Percentiles rank a stretch among this genome's conserved stretches.
phyloP scores from a whole-genome alignment of 768 basidiomycete genomes.

The Candolleomyces aberdarensis region DNA sequence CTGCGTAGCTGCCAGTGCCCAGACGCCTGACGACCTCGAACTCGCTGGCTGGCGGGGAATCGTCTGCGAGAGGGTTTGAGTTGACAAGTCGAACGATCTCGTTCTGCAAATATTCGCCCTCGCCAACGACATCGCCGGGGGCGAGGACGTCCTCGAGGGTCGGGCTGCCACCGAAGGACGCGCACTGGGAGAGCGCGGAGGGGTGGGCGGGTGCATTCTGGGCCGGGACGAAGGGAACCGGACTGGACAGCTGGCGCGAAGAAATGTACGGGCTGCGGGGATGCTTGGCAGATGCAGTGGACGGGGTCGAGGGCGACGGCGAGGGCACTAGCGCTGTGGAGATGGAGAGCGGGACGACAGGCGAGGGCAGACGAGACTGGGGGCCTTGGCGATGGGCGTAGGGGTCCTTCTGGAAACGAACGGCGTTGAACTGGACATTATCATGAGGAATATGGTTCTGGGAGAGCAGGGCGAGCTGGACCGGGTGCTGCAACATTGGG shows the following conservation, averaged over 20 bases:
- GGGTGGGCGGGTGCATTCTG: conserved; percentile 21
- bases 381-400: conserved; percentile 25
- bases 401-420: conserved; percentile 38
- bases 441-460: conserved; percentile 25
- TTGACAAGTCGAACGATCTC: conserved; percentile 60
- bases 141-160: conserved; percentile 59
- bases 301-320: conserved; percentile 32
- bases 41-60: conserved; percentile 51
- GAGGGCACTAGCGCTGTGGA: conserved; percentile 33
- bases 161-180: conserved; percentile 36
- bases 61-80: conserved; percentile 29
- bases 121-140: conserved; percentile 72
- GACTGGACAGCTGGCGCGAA: conserved; percentile 28
- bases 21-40: conserved; percentile 86
- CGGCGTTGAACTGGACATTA: conserved; percentile 25
- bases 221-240: conserved; percentile 24
- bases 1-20: conserved; percentile 89
- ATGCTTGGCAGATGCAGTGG: conserved; percentile 31
- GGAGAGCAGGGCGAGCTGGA: conserved; percentile 39
- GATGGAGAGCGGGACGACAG: conserved; percentile 23
- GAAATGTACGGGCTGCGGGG: conserved; percentile 40
- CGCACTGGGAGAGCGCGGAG: conserved; percentile 28
- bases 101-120: conserved; percentile 63
- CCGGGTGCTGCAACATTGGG: conserved; percentile 62
- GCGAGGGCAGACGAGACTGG: conserved; percentile 13